Evolutionary conservation across 148 eudicot genomes (phyloP), one percentile per base, ranked within the genome.

Genomic region (Amaranthus hypochondriacus): DNA sequence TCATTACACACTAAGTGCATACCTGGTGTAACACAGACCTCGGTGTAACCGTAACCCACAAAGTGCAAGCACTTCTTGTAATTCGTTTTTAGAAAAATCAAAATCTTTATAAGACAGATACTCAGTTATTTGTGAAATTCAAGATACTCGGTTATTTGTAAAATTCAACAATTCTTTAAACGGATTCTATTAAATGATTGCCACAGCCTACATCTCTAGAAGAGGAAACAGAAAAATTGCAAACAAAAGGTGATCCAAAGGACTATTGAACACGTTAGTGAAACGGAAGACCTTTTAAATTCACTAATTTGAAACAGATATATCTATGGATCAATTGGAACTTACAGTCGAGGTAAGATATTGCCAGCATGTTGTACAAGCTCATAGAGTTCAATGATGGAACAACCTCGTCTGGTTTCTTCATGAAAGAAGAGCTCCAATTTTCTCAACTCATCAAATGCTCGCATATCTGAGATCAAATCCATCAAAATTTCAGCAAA

Each of bases 311-410:
- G 15, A 46, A 56, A 42, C 14, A 48, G 10, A 21, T 12, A 6
- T 5, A 39, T 54, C 48, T 8, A 75, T 14, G 21, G 13, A 48
- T 58, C 53, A 43, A 44, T 71, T 42, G 58, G 12, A 51, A 81
- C 98, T 90, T 83, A 95, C 98, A 92, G 62, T 85, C 98, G 82
- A 46, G 98, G 98, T 78, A 95, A 90, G 9, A 95, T 92, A 85
- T 95, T 95, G 77, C 98, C 97, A 13, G 97, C 98, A 50, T 95
- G 97, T 85, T 95, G 98, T 74, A 92, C 98, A 51, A 95, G 93
- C 83, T 95, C 98, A 57, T 95, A 95, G 10, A 92, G 91, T 86
- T 95, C 98, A 69, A 92, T 86, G 49, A 91, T 86, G 11, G 99
- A 90, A 85, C 90, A 88, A 59, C 97, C 97, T 10, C 97, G 92